Conservation (phyloP, 352 stramenopile genomes). For the Phytophthora niederhauseri region DNA sequence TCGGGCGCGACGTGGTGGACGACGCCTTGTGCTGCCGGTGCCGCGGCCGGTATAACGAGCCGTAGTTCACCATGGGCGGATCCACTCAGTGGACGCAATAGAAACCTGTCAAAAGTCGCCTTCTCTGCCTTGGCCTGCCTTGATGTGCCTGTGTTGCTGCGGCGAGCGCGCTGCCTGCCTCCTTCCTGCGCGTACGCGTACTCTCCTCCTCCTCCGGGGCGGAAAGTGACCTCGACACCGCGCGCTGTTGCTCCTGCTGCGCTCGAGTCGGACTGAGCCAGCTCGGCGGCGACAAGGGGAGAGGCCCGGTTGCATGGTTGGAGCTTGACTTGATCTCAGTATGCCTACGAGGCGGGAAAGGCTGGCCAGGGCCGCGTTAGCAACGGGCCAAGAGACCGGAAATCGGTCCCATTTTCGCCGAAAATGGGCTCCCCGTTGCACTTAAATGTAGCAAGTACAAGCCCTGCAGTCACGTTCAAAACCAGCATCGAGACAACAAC, state of each 20-base stretch:
- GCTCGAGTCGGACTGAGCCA: conserved; percentile 43
- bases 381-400: background rate
- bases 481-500: too few relatives aligned
- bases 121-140: background rate
- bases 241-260: conserved; percentile 2
- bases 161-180: background rate
- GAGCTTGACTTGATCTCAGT: background rate
- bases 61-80: conserved; percentile 41
- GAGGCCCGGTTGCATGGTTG: background rate
- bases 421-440: conserved; percentile 1
- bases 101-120: conserved; percentile 14
- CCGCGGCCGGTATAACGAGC: conserved; percentile 37
- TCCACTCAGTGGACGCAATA: conserved; percentile 31
- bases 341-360: conserved; percentile 36
- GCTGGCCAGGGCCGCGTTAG: conserved; percentile 6
- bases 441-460: too few relatives aligned
- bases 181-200: background rate
- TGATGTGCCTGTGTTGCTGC: background rate
- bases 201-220: conserved; percentile 15
- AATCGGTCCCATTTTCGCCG: conserved; percentile 12
- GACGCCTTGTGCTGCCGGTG: conserved; percentile 34
- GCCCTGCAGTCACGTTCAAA: too few relatives aligned
- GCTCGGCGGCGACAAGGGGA: conserved; percentile 5
- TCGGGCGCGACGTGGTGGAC: conserved; percentile 26
- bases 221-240: conserved; percentile 14